Evolutionary conservation across 2,329 filamentous ascomycete species (phyloP).

Genomic region (Colletotrichum viniferum): DNA sequence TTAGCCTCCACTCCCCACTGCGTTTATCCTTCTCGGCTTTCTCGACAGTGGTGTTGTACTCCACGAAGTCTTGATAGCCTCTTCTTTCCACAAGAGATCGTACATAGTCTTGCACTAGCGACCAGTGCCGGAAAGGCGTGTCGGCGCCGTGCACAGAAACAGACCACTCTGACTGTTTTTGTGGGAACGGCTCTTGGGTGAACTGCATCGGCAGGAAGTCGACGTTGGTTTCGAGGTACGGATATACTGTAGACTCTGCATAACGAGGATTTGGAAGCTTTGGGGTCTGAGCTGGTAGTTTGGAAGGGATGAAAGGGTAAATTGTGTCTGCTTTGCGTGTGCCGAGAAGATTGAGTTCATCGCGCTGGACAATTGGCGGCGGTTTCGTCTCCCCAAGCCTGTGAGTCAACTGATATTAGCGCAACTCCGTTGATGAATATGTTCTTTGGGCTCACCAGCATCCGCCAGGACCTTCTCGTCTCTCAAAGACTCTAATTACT

Average conservation of each 20-base stretch:
- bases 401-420: rapidly evolving
- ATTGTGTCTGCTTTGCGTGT: conserved; percentile 53
- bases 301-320: conserved; percentile 44
- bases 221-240: conserved; percentile 68
- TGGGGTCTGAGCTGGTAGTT: conserved; percentile 49
- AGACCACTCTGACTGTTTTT: conserved; percentile 30
- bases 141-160: conserved; percentile 52
- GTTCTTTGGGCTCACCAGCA: conserved; percentile 53
- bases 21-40: conserved; percentile 51
- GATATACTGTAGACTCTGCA: conserved; percentile 64
- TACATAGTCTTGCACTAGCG: conserved; percentile 60
- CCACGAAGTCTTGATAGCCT: conserved; percentile 56
- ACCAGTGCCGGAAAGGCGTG: conserved; percentile 67
- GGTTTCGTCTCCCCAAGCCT: conserved; percentile 43
- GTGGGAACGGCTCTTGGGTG: conserved; percentile 58
- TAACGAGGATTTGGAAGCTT: conserved; percentile 53
- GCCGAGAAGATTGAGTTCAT: conserved; percentile 50
- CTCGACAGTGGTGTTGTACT: conserved; percentile 67
- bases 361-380: conserved; percentile 37
- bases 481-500: conserved; percentile 64
- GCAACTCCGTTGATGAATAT: neutral
- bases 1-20: conserved; percentile 54
- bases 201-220: conserved; percentile 64
- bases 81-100: conserved; percentile 54
- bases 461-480: conserved; percentile 63